Evolutionary conservation across 2,329 filamentous ascomycete genomes (phyloP), one percentile per base, ranked within the genome.

Genomic region (Colletotrichum eremochloae): DNA sequence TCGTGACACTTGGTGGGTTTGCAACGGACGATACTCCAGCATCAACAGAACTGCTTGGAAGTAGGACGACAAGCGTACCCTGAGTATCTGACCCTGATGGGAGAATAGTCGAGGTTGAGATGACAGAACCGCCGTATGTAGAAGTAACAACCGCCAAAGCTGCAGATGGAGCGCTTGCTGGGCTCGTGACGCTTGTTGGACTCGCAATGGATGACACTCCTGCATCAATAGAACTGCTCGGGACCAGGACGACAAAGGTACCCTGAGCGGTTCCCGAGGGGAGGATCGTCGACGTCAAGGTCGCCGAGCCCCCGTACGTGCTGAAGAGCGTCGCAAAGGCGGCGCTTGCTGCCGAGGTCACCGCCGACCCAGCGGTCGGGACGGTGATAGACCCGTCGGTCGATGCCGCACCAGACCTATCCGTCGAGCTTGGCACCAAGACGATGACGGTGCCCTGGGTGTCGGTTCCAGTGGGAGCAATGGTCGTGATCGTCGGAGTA

Each of bases 181-280:
- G 42, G 42, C 6, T 11, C 11, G 38, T 40, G 9, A 11, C 40
- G 12, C n/a, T 38, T 9, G 57, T 20, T 2, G 50, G 44, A 18
- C 18, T 55, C 0, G 67, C 48, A 0, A 29, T 20, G 2, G n/a
- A 36, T 2, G 52, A 40, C 5, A 6, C 48, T 18, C 50, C 60
- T 5, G 70, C 60, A 18, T 18, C 9, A 11, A 7, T 18, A 5
- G 40, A 20, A 36, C 46, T 62, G 29, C 70, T 71, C 18, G 70
- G 70, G 3, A 71, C 67, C 1, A 72, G 15, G 46, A 72, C 40
- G 11, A 72, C 29, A 18, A 72, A 40, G 29, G 70, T 72, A 3
- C 70, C 67, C 14, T 29, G 44, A 1, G n/a, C 15, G 18, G 60
- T 36, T n/a, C 60, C 70, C 2, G 61, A 50, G 0, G 70, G 67